Conservation (phyloP, 306 rosid species). For the Prunus fruticosa region DNA sequence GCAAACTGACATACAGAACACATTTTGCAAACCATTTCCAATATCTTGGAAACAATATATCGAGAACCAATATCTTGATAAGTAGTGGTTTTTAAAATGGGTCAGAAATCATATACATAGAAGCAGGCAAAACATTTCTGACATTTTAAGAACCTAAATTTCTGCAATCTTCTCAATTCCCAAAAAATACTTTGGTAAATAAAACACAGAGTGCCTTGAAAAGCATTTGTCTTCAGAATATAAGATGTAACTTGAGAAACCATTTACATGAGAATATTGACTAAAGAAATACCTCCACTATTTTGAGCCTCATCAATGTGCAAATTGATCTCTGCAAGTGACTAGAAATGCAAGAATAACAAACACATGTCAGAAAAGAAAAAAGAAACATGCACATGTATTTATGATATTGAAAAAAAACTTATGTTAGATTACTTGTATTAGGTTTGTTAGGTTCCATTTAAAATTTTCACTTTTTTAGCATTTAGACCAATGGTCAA, state of each 20-base stretch:
- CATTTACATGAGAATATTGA: constrained; percentile 13
- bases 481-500: not conserved
- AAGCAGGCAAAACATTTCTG: not conserved
- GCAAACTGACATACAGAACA: not conserved
- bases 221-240: constrained; percentile 18
- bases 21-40: not conserved
- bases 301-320: constrained; percentile 72
- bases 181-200: not conserved
- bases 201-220: constrained; percentile 1
- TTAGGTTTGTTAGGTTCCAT: not conserved
- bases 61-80: not conserved
- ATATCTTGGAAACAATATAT: not conserved
- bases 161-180: not conserved
- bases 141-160: not conserved
- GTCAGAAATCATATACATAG: not conserved
- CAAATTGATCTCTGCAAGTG: constrained; percentile 78
- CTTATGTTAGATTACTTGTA: not conserved
- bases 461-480: not conserved
- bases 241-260: not conserved
- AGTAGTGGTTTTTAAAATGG: not conserved
- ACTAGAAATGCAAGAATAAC: constrained; percentile 47
- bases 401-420: not conserved
- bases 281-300: constrained; percentile 72
- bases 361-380: constrained; percentile 32
- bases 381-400: not conserved